Conservation (phyloP, 306 rosid genomes). For the cucumber (Cucumis sativus) region Cucumber_9930_V3 NC_026660.2:2419501-2420000, state of each 20-base stretch:
- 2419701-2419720: neutral
- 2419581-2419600: slow-evolving; percentile 5
- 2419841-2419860: neutral
- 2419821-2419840: slow-evolving; percentile 3
- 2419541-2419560: neutral
- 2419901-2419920: neutral
- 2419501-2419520: neutral
- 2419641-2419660: slow-evolving; percentile 7
- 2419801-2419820: neutral
- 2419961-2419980: neutral
- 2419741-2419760: neutral
- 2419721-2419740: neutral
- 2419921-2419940: neutral
- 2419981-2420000: neutral
- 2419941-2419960: neutral
- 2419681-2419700: slow-evolving; percentile 1
- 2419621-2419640: slow-evolving; percentile 8
- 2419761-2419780: neutral
- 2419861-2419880: neutral
- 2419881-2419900: neutral
- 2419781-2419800: neutral
- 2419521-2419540: neutral
- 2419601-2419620: slow-evolving; percentile 1
- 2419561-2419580: slow-evolving; percentile 2
- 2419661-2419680: neutral